Conservation (phyloP, 2,329 filamentous ascomycete genomes). For the Polytolypa hystricis region DNA sequence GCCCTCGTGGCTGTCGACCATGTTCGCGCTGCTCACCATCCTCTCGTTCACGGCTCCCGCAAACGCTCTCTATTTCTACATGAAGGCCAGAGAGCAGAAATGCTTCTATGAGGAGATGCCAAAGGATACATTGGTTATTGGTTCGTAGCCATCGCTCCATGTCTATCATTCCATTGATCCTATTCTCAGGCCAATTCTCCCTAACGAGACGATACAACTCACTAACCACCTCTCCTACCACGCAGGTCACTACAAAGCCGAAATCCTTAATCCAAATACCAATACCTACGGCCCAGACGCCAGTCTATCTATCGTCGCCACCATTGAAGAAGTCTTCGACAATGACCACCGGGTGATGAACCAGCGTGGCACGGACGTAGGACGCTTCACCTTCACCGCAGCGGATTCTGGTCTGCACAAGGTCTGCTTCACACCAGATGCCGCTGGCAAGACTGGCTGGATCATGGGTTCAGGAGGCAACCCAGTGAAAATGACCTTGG, state of each 20-base stretch:
- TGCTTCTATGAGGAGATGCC: constrained; percentile 98
- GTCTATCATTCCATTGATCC: no score
- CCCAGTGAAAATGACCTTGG: constrained; percentile 72
- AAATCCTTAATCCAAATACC: constrained; percentile 65
- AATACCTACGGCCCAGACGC: constrained; percentile 61
- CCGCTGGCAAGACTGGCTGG: constrained; percentile 58
- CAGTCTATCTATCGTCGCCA: constrained; percentile 74
- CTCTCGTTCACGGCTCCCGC: constrained; percentile 51
- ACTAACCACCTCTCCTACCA: no score
- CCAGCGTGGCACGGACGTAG: constrained; percentile 62
- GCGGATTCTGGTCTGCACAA: constrained; percentile 91
- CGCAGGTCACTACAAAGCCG: constrained; percentile 71
- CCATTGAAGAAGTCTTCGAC: constrained; percentile 93
- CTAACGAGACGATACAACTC: no score
- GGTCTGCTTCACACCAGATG: constrained; percentile 85
- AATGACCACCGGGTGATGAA: constrained; percentile 93
- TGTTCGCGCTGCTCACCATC: constrained; percentile 54
- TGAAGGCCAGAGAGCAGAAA: constrained; percentile 74
- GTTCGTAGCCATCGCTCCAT: constrained; percentile 31
- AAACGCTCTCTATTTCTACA: constrained; percentile 88
- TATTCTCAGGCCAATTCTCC: no score
- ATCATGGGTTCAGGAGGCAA: constrained; percentile 61
- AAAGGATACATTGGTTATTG: constrained; percentile 93
- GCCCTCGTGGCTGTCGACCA: constrained; percentile 29
- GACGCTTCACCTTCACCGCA: constrained; percentile 91